Percentiles rank a stretch among this genome's conserved stretches.
Evolutionary conservation across 441 rosid species (phyloP).

Genomic region (Adansonia gregorii): DNA sequence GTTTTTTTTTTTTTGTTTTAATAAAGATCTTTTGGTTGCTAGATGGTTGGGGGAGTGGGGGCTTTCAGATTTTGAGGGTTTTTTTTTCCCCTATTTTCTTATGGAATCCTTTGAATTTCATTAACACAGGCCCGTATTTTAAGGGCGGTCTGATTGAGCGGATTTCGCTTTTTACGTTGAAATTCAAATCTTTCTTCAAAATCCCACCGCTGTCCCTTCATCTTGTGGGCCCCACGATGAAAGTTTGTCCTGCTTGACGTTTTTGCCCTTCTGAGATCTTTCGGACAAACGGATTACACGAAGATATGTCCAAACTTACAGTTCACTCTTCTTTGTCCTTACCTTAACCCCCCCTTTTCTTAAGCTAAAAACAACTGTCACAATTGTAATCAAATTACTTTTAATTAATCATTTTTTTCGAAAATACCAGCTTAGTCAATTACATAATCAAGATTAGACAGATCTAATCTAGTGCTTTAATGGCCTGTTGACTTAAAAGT

Average conservation of each 20-base stretch:
- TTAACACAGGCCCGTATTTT: neutral
- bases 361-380: neutral
- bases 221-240: neutral
- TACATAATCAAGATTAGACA: neutral
- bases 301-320: conserved; percentile 11
- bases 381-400: neutral
- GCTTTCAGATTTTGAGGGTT: neutral
- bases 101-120: neutral
- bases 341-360: neutral
- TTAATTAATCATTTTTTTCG: neutral
- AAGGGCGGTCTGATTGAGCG: conserved; percentile 11
- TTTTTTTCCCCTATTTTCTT: neutral
- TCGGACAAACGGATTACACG: neutral
- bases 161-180: conserved; percentile 25
- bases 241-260: conserved; percentile 20
- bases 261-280: conserved; percentile 29
- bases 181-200: conserved; percentile 55
- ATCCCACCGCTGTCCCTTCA: conserved; percentile 66
- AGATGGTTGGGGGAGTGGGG: neutral
- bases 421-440: neutral
- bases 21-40: neutral
- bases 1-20: neutral
- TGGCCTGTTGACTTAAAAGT: too few species aligned
- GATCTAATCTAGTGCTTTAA: too few species aligned
- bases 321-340: conserved; percentile 4